Percentiles rank a stretch among this genome's conserved stretches.
Conservation (phyloP, 2,329 filamentous ascomycete species). For the Fusarium anguioides region DNA sequence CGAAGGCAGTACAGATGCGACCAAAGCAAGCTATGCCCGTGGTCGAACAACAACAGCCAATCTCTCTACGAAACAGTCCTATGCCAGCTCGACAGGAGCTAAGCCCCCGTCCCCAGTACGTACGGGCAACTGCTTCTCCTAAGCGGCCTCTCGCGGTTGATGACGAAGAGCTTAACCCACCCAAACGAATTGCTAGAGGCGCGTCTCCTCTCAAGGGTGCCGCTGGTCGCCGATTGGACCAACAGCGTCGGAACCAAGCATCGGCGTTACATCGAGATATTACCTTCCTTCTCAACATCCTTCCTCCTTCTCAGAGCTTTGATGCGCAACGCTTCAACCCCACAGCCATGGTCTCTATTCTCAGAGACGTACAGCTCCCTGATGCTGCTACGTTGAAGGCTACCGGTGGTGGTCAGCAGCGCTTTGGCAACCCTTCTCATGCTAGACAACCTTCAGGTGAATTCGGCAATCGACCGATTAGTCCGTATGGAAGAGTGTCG, state of each 20-base stretch:
- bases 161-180: slow-evolving; percentile 79
- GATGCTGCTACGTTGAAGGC: slow-evolving; percentile 67
- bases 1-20: slow-evolving; percentile 79
- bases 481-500: slow-evolving; percentile 60
- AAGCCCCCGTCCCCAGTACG: slow-evolving; percentile 61
- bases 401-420: slow-evolving; percentile 52
- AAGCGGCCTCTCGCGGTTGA: slow-evolving; percentile 73
- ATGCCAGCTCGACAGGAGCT: slow-evolving; percentile 50
- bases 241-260: slow-evolving; percentile 73
- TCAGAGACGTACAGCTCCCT: slow-evolving; percentile 76
- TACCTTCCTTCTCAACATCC: slow-evolving; percentile 74
- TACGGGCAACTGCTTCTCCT: slow-evolving; percentile 63
- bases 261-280: slow-evolving; percentile 79
- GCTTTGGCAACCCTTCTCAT: slow-evolving; percentile 51
- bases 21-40: slow-evolving; percentile 68
- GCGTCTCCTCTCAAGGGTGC: slow-evolving; percentile 93
- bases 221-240: slow-evolving; percentile 84
- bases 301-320: slow-evolving; percentile 79
- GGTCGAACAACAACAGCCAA: slow-evolving; percentile 65
- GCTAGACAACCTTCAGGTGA: slow-evolving; percentile 58
- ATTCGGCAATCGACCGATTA: slow-evolving; percentile 57
- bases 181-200: slow-evolving; percentile 88
- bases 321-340: slow-evolving; percentile 76
- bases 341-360: slow-evolving; percentile 76
- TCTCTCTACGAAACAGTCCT: slow-evolving; percentile 60